Percentiles rank a stretch among this genome's conserved stretches.
These are phyloP conservation scores for Neurospora discreta DNA, from an alignment of 495 filamentous ascomycete genomes.

Conservation along the genomic window DNA sequence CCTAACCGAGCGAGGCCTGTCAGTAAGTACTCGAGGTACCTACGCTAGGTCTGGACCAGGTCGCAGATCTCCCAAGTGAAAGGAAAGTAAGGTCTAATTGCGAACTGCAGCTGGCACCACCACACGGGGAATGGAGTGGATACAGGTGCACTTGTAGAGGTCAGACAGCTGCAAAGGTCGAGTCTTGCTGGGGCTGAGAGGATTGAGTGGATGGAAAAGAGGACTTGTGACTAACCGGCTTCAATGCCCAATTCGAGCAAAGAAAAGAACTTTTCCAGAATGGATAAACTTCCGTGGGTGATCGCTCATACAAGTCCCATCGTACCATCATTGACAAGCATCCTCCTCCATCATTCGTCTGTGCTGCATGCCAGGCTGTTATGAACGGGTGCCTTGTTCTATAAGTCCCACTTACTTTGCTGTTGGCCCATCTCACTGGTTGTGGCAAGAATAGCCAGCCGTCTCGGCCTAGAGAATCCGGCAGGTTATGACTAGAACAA, in stretches of 20 bases:
- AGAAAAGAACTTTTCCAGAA: background rate
- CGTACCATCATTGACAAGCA: background rate
- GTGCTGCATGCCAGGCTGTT: background rate
- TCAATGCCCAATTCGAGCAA: background rate
- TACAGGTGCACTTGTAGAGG: background rate
- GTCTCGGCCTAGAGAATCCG: background rate
- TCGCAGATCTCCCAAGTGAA: background rate
- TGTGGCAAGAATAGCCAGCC: background rate
- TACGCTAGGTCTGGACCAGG: background rate
- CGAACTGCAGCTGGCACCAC: background rate
- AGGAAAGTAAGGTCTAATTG: background rate
- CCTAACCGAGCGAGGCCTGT: background rate
- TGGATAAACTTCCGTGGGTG: background rate
- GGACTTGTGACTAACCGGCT: background rate
- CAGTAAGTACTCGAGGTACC: background rate
- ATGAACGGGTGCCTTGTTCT: background rate
- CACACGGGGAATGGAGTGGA: background rate
- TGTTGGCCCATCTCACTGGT: background rate
- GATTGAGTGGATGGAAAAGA: background rate
- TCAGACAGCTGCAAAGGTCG: background rate
- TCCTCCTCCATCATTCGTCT: background rate
- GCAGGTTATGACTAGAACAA: background rate
- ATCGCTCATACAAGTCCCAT: background rate
- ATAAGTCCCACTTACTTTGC: background rate
- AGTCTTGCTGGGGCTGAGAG: background rate